A percentile compares a stretch with the other conserved stretches of the same genome.
Conservation (phyloP, 352 stramenopile genomes). For the Phytophthora pisi region DNA sequence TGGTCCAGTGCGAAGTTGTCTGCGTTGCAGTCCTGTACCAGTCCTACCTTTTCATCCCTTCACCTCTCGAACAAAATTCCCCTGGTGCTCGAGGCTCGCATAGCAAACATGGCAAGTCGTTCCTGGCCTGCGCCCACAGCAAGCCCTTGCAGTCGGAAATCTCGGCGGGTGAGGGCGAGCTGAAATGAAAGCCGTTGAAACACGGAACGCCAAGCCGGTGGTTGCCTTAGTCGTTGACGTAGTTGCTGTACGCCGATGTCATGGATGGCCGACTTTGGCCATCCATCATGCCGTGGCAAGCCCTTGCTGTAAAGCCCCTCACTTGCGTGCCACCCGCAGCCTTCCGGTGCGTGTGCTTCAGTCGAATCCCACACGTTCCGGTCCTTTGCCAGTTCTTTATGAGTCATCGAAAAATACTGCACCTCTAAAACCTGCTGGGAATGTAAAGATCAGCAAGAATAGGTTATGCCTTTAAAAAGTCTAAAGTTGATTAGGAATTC, state of each 20-base stretch:
- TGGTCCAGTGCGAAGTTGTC: background rate
- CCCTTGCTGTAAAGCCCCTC: background rate
- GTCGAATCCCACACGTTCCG: background rate
- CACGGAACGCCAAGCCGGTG: background rate
- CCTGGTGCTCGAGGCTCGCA: background rate
- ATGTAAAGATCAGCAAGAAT: background rate
- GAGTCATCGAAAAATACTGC: constrained; percentile 17
- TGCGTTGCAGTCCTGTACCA: background rate
- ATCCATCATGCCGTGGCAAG: background rate
- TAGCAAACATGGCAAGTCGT: too few species aligned
- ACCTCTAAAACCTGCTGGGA: background rate
- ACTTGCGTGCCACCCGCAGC: background rate
- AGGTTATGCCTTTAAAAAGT: background rate
- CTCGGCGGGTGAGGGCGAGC: too few species aligned
- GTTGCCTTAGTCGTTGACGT: too few species aligned
- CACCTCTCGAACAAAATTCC: background rate
- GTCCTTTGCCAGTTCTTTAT: constrained; percentile 10
- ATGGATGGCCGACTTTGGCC: too few species aligned
- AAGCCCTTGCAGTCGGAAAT: too few species aligned
- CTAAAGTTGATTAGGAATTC: background rate
- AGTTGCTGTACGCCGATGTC: too few species aligned
- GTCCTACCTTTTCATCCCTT: background rate
- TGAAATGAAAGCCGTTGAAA: background rate
- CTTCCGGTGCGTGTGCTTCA: constrained; percentile 1
- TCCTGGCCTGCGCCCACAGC: too few species aligned